Evolutionary conservation across 441 rosid species (phyloP), one percentile per base, ranked within the genome.

Genomic region (Pelargonium australe): DNA sequence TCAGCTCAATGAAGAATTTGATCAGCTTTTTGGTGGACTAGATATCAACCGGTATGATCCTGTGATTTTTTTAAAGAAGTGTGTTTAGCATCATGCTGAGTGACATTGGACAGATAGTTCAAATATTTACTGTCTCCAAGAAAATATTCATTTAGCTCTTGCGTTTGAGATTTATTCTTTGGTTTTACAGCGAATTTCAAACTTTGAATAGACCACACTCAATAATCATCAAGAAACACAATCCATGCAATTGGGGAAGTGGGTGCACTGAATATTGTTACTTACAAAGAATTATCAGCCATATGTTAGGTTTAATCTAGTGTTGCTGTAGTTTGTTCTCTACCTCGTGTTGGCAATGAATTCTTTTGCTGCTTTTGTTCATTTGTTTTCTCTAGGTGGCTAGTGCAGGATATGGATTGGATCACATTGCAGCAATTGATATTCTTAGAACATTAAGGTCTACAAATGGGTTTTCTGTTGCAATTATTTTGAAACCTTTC

Each of bases 401-500:
- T 71, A 79, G 89, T 76, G 89, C 88, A 25, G 97, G 96, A 73
- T 94, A 81, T 82, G 93, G 95, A 68, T 78, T 63, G 61, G 95
- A 89, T 77, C 84, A 85, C 62, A 65, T 69, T 77, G 78, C 76
- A 72, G 93, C 85, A 55, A 74, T 87, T 57, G 87, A 87, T 78
- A 82, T 94, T 77, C 89, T 91, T 41, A 83, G 79, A 79, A 67
- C 76, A 70, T 71, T 80, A 63, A 87, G 77, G 74, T 83, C 84
- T 20, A 70, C 68, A 11, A 84, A 88, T 80, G 84, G 83, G 62
- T 84, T 89, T 79, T 82, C 80, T 61, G 77, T 86, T 73, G 84
- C 93, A 80, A 82, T 93, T 73, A 70, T 87, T 73, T 73, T 91
- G 76, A 89, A 80, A 78, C 98, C 98, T 75, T 93, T 94, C 82